phyloP scores from a whole-genome alignment of 148 eudicot species.

The Diospyros lotus region DNA sequence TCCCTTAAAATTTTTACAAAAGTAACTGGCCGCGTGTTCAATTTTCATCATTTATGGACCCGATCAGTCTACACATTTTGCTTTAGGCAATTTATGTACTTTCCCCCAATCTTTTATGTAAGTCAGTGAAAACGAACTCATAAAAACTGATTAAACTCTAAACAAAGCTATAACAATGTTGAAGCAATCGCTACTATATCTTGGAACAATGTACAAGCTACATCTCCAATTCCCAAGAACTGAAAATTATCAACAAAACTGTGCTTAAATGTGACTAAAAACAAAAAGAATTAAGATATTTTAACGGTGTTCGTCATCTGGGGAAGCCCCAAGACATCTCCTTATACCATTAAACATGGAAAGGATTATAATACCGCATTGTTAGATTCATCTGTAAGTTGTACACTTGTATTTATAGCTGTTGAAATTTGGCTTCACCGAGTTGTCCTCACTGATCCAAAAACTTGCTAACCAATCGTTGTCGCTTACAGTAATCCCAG shows the following conservation, averaged over 20 bases:
- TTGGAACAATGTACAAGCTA: conserved; percentile 5
- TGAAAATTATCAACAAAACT: conserved; percentile 10
- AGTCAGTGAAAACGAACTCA: too few relatives aligned
- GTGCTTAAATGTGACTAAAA: not conserved
- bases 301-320: not conserved
- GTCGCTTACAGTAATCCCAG: not conserved
- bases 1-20: too few relatives aligned
- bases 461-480: not conserved
- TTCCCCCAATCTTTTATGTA: too few relatives aligned
- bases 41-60: too few relatives aligned
- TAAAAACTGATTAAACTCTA: not conserved
- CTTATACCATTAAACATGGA: not conserved
- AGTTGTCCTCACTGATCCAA: not conserved
- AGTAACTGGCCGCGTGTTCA: too few relatives aligned
- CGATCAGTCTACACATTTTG: too few relatives aligned
- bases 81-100: too few relatives aligned
- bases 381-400: conserved; percentile 10
- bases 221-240: not conserved
- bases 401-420: not conserved
- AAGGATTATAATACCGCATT: not conserved
- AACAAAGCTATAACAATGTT: not conserved
- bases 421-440: not conserved
- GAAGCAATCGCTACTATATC: not conserved
- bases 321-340: not conserved
- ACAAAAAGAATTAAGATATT: not conserved